Percentiles rank a stretch among this genome's conserved stretches.
phyloP scores from a whole-genome alignment of 768 basidiomycete genomes.

The Tremella fuciformis region DNA sequence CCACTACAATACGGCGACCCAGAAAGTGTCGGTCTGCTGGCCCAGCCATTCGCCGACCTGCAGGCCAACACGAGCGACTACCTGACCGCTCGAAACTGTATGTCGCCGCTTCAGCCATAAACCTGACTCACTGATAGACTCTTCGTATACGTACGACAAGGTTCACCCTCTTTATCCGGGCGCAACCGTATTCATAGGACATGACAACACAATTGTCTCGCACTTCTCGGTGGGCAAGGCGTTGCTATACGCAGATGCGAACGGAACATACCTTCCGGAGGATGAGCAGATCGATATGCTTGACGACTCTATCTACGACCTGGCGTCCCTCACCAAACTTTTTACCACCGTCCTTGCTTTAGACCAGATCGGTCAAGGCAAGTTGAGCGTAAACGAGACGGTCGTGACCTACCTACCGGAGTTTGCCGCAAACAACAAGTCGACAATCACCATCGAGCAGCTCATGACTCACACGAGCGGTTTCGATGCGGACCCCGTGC shows the following conservation, averaged over 20 bases:
- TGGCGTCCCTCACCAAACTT: constrained; percentile 11
- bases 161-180: constrained; percentile 19
- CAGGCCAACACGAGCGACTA: constrained; percentile 9
- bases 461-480: constrained; percentile 19
- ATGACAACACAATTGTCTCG: constrained; percentile 14
- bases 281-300: constrained; percentile 7
- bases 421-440: constrained; percentile 12
- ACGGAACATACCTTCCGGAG: constrained; percentile 9
- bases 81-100: constrained; percentile 10
- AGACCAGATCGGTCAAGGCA: constrained; percentile 7
- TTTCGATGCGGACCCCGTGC: constrained; percentile 12
- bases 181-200: constrained; percentile 12
- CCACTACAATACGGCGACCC: constrained; percentile 13
- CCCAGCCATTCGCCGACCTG: constrained; percentile 10
- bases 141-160: constrained; percentile 1
- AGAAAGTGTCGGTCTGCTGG: constrained; percentile 5
- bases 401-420: constrained; percentile 12
- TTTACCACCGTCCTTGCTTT: constrained; percentile 14
- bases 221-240: constrained; percentile 11
- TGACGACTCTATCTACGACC: constrained; percentile 13
- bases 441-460: constrained; percentile 12
- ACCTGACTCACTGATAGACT: constrained; percentile 1
- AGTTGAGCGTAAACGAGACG: constrained; percentile 1
- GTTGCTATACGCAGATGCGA: constrained; percentile 14
- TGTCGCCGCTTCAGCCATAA: background rate